phyloP scores from a whole-genome alignment of 805 yeast genomes.

The Sugiyamaella qingdaonensis region DNA sequence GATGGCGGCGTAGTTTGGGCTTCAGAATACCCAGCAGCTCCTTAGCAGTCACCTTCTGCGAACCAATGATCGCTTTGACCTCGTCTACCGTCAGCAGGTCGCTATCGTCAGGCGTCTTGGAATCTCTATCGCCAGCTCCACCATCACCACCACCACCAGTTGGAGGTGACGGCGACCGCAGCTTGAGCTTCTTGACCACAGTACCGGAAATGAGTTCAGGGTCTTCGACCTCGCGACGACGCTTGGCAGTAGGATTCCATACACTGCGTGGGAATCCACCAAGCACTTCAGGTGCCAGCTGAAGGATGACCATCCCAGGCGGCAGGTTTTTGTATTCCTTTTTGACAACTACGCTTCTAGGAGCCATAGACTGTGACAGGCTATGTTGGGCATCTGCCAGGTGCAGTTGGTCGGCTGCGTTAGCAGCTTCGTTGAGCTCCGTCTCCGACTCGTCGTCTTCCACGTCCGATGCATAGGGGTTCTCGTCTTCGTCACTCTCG shows the following conservation, averaged over 20 bases:
- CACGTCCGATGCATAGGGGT: conserved; percentile 74
- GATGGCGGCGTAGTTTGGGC: conserved; percentile 58
- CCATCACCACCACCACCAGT: conserved; percentile 17
- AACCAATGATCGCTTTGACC: conserved; percentile 57
- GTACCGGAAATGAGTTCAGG: conserved; percentile 27
- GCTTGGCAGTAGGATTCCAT: conserved; percentile 69
- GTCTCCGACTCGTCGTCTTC: conserved; percentile 34
- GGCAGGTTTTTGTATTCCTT: conserved; percentile 42
- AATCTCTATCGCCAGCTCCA: conserved; percentile 37
- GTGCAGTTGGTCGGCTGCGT: neutral
- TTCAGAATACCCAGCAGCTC: conserved; percentile 59
- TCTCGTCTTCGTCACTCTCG: conserved; percentile 79
- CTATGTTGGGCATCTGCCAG: conserved; percentile 17
- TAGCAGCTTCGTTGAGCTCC: neutral
- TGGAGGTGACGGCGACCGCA: conserved; percentile 16
- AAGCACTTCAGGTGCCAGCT: conserved; percentile 58
- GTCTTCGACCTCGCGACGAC: conserved; percentile 34
- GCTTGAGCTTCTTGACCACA: conserved; percentile 33
- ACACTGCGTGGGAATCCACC: conserved; percentile 70
- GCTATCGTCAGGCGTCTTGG: conserved; percentile 26
- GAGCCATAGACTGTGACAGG: conserved; percentile 12
- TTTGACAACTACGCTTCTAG: conserved; percentile 20
- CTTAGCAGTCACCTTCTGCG: conserved; percentile 46
- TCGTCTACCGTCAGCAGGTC: conserved; percentile 64
- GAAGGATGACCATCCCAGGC: conserved; percentile 56